Base-by-base conservation (phyloP, 2,329 filamentous ascomycete species). In the Calonectria hongkongensis region DNA sequence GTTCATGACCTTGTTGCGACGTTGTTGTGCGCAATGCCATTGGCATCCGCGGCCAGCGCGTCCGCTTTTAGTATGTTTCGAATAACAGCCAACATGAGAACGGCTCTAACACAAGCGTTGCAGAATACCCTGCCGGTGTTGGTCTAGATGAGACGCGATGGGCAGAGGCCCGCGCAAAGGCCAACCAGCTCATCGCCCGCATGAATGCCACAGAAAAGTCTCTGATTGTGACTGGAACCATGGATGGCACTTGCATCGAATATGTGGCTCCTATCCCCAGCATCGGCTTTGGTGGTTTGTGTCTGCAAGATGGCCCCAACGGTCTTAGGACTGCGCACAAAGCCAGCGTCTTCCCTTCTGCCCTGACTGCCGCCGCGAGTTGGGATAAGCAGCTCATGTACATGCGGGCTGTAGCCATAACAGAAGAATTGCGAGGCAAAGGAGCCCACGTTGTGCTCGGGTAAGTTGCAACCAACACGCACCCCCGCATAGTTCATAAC, bases 381-480 rank as follows among this genome's bases (percentile, higher is more conserved):
- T 64, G 60, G 60, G 54, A 67, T 50, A 67, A 67, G 27, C 48
- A 67, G 25, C 39, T 67, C 39, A 51, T 51, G 6, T 67, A 50
- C 4, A 33, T 28, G 15, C 41, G 60, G 13, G 60, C 60, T 21
- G 25, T n/a, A 8, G 65, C 48, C 27, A 56, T 67, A 36, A 50
- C 48, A 16, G 36, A 45, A 9, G 65, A 67, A 21, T 58, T 67
- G 36, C 43, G 54, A 21, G 18, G 8, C 3, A 64, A 64, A 47
- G 60, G 60, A 27, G 60, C 54, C 16, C 43, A 67, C 39, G 27
- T 67, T 12, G 48, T 51, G 25, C 48, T 51, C 27, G 48, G 48
- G 48, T 51, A 51, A 30, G 48, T 51, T 28, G 28, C 18, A 12
- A 36, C 3, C 27, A 27, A 9, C 5, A 18, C 18, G 2, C 4